Evolutionary conservation across 202 grass and related monocot genomes (phyloP).

Genomic region (Zizania palustris): DNA sequence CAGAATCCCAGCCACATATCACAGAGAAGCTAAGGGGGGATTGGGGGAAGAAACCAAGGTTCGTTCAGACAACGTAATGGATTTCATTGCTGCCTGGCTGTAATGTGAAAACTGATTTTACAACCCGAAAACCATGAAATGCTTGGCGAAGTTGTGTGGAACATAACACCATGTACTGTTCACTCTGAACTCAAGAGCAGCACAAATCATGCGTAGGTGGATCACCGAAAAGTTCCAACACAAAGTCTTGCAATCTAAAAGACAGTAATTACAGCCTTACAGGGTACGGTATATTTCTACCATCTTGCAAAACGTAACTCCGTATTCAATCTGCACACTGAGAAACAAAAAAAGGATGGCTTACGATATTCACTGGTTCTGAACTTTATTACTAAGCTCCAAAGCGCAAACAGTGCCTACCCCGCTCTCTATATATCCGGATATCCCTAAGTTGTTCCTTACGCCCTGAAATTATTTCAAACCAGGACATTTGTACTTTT

Average conservation of each 20-base stretch:
- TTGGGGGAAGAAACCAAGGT: neutral
- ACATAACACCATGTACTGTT: neutral
- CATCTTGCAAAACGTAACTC: too few species aligned
- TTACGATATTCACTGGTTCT: too few species aligned
- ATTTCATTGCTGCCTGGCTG: neutral
- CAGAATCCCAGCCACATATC: neutral
- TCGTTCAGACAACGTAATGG: neutral
- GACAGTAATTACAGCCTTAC: too few species aligned
- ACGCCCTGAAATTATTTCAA: neutral
- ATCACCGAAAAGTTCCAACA: neutral
- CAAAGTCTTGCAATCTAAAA: too few species aligned
- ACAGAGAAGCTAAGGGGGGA: neutral
- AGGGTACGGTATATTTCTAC: too few species aligned
- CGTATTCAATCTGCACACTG: too few species aligned
- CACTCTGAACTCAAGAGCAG: too few species aligned
- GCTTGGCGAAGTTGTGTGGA: neutral
- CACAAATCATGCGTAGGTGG: neutral
- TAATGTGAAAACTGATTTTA: neutral
- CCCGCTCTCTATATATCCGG: slow-evolving; percentile 45
- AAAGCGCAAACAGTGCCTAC: slow-evolving; percentile 52
- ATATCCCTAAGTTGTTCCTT: neutral
- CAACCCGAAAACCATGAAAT: neutral
- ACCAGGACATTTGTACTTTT: too few species aligned
- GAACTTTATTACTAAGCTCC: slow-evolving; percentile 3
- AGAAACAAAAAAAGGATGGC: too few species aligned